Percentiles rank a stretch among this genome's conserved stretches.
These are phyloP conservation scores for Galerina sulciceps DNA, from an alignment of 768 basidiomycete genomes.

Conservation along the genomic window DNA sequence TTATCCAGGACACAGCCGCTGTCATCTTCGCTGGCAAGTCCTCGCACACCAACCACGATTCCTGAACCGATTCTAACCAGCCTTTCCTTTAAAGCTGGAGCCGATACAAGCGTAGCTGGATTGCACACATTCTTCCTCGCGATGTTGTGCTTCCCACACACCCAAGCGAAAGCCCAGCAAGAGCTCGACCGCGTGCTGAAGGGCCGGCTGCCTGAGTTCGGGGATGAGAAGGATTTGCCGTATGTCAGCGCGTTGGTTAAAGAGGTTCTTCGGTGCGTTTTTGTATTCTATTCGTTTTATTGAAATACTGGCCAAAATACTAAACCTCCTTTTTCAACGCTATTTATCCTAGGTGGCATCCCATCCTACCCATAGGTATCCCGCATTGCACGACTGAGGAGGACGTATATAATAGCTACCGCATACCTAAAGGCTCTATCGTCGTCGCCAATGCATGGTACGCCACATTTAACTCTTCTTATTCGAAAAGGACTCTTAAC, in stretches of 20 bases:
- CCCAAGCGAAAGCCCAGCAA: conserved; percentile 18
- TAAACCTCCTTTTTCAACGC: conserved; percentile 6
- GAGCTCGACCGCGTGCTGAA: conserved; percentile 19
- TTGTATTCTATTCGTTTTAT: not conserved
- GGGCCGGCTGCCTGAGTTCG: conserved; percentile 16
- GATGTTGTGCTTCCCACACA: conserved; percentile 11
- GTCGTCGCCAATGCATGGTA: conserved; percentile 42
- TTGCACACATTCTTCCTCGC: conserved; percentile 18
- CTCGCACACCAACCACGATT: not conserved
- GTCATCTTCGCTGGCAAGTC: conserved; percentile 16
- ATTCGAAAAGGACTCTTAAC: not conserved
- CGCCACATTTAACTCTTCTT: not conserved
- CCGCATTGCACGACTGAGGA: conserved; percentile 40
- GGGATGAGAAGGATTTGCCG: conserved; percentile 15
- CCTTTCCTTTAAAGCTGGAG: conserved; percentile 6
- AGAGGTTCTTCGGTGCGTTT: conserved; percentile 18
- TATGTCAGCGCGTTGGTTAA: conserved; percentile 18
- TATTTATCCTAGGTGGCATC: not conserved
- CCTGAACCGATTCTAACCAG: not conserved
- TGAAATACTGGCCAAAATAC: not conserved
- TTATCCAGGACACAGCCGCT: conserved; percentile 21
- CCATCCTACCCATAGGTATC: conserved; percentile 3
- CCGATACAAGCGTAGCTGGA: conserved; percentile 18
- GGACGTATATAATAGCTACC: conserved; percentile 48
- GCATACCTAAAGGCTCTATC: conserved; percentile 45